Percentiles rank a stretch among this genome's conserved stretches.
Evolutionary conservation across 2,329 filamentous ascomycete species (phyloP).

Genomic region (Hymenoscyphus albidus): DNA sequence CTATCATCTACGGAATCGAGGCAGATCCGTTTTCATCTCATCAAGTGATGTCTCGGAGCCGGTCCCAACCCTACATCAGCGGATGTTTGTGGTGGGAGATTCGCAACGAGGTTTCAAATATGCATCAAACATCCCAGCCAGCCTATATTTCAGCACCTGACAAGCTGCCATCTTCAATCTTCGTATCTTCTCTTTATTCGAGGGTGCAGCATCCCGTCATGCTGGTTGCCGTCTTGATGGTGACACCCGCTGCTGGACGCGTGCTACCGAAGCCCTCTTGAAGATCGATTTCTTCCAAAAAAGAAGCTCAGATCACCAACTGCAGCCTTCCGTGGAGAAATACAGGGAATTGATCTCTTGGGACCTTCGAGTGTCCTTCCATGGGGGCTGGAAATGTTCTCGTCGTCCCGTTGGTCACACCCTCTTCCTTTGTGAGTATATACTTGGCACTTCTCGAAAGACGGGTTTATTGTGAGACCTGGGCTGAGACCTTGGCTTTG

Average conservation of each 20-base stretch:
- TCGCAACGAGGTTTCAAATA: neutral
- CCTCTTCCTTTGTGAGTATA: neutral
- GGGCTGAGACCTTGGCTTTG: neutral
- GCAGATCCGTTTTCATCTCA: neutral
- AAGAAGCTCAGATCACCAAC: neutral
- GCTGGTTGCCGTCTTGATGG: neutral
- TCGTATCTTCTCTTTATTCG: neutral
- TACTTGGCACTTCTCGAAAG: neutral
- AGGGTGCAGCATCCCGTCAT: constrained; percentile 1
- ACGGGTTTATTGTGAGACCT: neutral
- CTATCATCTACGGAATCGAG: neutral
- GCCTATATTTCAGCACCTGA: neutral
- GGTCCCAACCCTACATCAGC: neutral
- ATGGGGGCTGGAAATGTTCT: neutral
- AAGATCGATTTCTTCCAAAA: constrained; percentile 1
- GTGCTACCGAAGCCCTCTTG: neutral
- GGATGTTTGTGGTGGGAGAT: neutral
- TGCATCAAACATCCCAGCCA: neutral
- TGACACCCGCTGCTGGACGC: neutral
- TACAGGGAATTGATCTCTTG: neutral
- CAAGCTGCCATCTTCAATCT: neutral
- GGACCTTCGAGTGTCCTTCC: neutral
- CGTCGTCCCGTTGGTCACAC: neutral
- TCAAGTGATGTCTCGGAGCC: neutral
- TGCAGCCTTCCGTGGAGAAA: neutral